Evolutionary conservation across 345 rosid species (phyloP), one percentile per base, ranked within the genome.

Genomic region (Anastatica hierochuntica): DNA sequence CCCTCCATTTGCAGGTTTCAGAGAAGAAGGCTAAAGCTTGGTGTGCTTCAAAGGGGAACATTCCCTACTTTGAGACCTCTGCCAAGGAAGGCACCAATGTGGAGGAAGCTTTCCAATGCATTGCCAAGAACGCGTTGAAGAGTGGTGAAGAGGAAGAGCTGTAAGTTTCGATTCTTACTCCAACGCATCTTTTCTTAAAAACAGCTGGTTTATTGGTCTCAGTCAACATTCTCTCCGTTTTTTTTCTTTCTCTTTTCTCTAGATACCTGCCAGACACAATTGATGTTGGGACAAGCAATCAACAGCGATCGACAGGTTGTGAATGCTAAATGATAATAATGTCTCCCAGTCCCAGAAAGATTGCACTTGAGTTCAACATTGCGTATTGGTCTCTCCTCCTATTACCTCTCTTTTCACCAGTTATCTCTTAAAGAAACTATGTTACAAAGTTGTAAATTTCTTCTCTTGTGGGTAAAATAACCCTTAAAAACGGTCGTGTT

Each of bases 1-100:
- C 10, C 16, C 8, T 15, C 37, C 12, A 26, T 16, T 24, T 12
- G 12, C 69, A 92, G 98, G 97, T 92, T 52, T 80, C 95, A 7
- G 98, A 88, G 81, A 92, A 92, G 56, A 92, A 85, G 54, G 98
- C 88, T 36, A 76, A 82, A 70, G 95, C 95, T 1, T 92, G 98
- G 97, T 92, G 98, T 75, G 95, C 95, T 57, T 83, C 94, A 4
- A 92, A 92, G 74, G 95, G 97, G 33, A 92, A 92, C 64, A 92
- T 88, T 53, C 95, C 95, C 10, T 92, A 92, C 72, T 92, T 85
- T 71, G 98, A 92, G 72, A 92, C 98, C 48, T 92, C 98, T 56
- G 98, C 98, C 9, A 92, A 92, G 66, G 98, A 88, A 75, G 95
- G 97, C 26, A 61, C 85, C 61, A 88, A 92, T 43, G 98, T 92